Evolutionary conservation across 1,284 basidiomycete species (phyloP).

Genomic region (Meripilus lineatus): DNA sequence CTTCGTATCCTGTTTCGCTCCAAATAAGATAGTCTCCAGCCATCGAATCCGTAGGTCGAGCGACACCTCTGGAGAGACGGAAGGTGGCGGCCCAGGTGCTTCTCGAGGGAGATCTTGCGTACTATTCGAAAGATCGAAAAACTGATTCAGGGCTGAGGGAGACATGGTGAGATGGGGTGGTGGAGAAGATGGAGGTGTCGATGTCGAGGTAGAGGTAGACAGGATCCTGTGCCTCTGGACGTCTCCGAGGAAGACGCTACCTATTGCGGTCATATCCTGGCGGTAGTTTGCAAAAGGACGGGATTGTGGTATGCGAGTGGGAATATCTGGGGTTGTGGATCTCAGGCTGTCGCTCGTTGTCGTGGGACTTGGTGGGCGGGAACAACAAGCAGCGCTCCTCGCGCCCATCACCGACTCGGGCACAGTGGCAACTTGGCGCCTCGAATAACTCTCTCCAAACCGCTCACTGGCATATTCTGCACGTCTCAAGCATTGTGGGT

Average conservation of each 20-base stretch:
- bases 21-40: slow-evolving; percentile 70
- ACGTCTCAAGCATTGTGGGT: too few species aligned
- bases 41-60: slow-evolving; percentile 69
- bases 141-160: slow-evolving; percentile 14
- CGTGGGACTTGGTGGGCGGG: too few species aligned
- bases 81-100: slow-evolving; percentile 21
- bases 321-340: too few species aligned
- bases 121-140: slow-evolving; percentile 15
- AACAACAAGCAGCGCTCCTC: too few species aligned
- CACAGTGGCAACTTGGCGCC: too few species aligned
- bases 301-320: too few species aligned
- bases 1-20: slow-evolving; percentile 45
- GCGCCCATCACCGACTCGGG: too few species aligned
- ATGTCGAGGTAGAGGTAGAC: slow-evolving; percentile 31
- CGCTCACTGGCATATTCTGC: too few species aligned
- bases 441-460: too few species aligned
- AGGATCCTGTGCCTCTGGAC: slow-evolving; percentile 55
- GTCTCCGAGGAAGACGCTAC: slow-evolving; percentile 75
- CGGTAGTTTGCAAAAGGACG: too few species aligned
- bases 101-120: slow-evolving; percentile 7
- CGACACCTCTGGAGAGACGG: slow-evolving; percentile 59
- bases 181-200: slow-evolving; percentile 60
- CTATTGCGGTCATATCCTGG: slow-evolving; percentile 38
- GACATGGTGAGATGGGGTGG: slow-evolving; percentile 37
- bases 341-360: too few species aligned